Base-by-base conservation (phyloP, 1,284 basidiomycete genomes). In the Somion occarium region DNA sequence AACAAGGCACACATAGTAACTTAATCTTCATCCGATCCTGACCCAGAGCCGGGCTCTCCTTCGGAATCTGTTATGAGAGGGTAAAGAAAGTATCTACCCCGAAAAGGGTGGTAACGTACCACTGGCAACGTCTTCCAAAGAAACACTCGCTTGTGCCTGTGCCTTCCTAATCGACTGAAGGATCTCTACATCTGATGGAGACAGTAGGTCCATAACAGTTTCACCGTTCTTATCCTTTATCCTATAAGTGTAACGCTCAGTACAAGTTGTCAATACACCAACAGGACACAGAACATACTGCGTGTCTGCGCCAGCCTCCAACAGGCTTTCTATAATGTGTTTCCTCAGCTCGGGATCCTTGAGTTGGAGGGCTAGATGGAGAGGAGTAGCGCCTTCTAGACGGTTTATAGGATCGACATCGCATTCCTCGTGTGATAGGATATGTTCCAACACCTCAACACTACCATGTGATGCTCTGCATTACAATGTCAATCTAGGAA, bases 391-490 rank as follows among this genome's bases (percentile, higher is more conserved):
- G 7, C 80, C 79, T 38, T 87, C 82, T 26, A 89, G 67, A 19
- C 79, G 75, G 66, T 94, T 94, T 60, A 83, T 75, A 18, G 84
- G 78, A 64, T 95, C 92, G 48, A 94, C 91, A 62, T 95, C 91
- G 67, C 91, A 93, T 11, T 74, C 78, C 7, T 91, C 87, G 60
- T 83, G 74, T 5, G 79, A 80, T 26, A 93, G 76, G 53, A 93
- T 81, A 54, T 85, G 76, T 57, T 92, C 87, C 3, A 92, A 74
- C 37, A 87, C 82, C 24, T 77, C 75, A 0, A 76, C 77, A 24
- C 82, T 83, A 39, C 80, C 83, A 52, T 81, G 57, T n/a, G 72
- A 69, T 0, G 74, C 78, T 19, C 81, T 82, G 57, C 13, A 47
- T 19, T 12, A 44, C 22, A 23, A 44, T 26, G 3, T 34, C 27